Evolutionary conservation across 257 asterid genomes (phyloP).

Genomic region (Solanum paucissectum): DNA sequence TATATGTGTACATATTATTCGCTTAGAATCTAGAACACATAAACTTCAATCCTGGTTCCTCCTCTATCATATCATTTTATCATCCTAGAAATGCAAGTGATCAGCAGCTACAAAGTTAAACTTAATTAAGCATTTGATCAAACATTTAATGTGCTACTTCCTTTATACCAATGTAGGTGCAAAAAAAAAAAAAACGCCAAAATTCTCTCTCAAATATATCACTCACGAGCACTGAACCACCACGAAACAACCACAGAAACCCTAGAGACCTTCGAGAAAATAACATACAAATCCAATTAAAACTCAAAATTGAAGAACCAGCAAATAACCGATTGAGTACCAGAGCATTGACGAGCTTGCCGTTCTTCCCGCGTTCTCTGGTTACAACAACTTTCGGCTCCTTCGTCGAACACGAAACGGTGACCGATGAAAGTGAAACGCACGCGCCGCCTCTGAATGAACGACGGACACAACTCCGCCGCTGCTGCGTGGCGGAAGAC

Average conservation of each 20-base stretch:
- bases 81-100: neutral
- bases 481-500: slow-evolving; percentile 2
- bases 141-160: slow-evolving; percentile 6
- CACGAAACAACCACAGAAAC: neutral
- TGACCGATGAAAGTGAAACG: slow-evolving; percentile 12
- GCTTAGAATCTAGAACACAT: neutral
- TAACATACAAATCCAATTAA: neutral
- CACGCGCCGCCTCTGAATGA: neutral
- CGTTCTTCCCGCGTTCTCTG: slow-evolving; percentile 77
- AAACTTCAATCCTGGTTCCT: neutral
- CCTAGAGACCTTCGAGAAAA: neutral
- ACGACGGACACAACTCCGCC: slow-evolving; percentile 1
- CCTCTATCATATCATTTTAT: neutral
- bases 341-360: slow-evolving; percentile 55
- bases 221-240: neutral
- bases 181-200: neutral
- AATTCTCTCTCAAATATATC: neutral
- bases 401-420: slow-evolving; percentile 14
- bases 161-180: neutral
- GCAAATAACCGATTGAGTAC: slow-evolving; percentile 11
- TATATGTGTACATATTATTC: neutral
- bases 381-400: slow-evolving; percentile 63
- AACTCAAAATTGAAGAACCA: neutral
- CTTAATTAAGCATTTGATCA: slow-evolving; percentile 14
- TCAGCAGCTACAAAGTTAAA: neutral